A percentile compares a stretch with the other conserved stretches of the same genome.
phyloP scores from a whole-genome alignment of 306 rosid species.

The Sphenostylis stenocarpa region DNA sequence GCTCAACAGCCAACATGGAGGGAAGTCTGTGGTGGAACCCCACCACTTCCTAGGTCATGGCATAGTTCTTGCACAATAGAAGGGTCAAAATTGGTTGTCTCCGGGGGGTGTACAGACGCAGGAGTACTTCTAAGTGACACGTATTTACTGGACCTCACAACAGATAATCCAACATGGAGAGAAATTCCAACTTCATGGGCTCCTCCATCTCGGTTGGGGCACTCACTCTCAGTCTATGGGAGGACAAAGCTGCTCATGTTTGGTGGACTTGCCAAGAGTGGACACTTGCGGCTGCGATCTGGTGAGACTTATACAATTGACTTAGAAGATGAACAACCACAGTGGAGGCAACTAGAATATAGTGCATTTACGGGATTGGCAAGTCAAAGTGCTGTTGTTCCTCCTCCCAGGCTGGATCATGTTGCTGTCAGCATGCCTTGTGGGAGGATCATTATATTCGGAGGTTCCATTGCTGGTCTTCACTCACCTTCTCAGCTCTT shows the following conservation, averaged over 20 bases:
- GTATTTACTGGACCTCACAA: constrained; percentile 72
- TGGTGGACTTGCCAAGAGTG: constrained; percentile 97
- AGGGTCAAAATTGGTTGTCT: constrained; percentile 91
- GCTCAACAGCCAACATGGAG: constrained; percentile 97
- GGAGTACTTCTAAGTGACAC: constrained; percentile 93
- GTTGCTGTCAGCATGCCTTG: constrained; percentile 99
- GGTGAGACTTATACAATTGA: constrained; percentile 92
- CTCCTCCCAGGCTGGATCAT: constrained; percentile 94
- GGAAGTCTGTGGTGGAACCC: constrained; percentile 82
- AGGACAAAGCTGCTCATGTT: constrained; percentile 90
- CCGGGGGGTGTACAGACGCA: constrained; percentile 94
- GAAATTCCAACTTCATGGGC: constrained; percentile 88
- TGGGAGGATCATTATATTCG: constrained; percentile 89
- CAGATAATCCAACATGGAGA: constrained; percentile 78
- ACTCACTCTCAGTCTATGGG: constrained; percentile 88
- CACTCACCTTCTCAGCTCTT: constrained; percentile 97
- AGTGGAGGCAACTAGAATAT: constrained; percentile 85
- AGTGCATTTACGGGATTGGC: constrained; percentile 71
- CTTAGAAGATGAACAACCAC: constrained; percentile 76
- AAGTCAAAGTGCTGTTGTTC: constrained; percentile 80
- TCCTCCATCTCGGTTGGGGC: constrained; percentile 93
- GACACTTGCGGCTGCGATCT: constrained; percentile 78
- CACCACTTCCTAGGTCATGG: constrained; percentile 97
- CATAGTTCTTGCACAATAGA: constrained; percentile 94
- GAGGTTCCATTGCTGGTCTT: constrained; percentile 92